A percentile compares a stretch with the other conserved stretches of the same genome.
phyloP scores from a whole-genome alignment of 768 basidiomycete genomes.

The Boletus rufocinnamomeus region DNA sequence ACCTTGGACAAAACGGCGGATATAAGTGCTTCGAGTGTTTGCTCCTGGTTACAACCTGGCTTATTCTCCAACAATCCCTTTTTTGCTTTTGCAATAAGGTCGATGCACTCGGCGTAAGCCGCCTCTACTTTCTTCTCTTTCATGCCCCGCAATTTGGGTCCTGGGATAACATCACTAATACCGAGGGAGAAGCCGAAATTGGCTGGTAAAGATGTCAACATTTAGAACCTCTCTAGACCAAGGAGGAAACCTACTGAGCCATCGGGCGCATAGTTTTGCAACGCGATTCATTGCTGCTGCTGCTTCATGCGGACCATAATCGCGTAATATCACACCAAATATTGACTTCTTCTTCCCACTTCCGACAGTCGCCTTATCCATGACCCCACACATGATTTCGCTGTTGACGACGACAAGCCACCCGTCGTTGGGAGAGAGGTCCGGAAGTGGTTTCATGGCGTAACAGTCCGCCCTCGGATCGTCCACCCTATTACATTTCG shows the following conservation, averaged over 20 bases:
- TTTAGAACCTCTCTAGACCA: neutral
- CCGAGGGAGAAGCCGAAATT: constrained; percentile 98
- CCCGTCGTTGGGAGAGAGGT: constrained; percentile 95
- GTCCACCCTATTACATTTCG: constrained; percentile 89
- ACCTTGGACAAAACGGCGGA: constrained; percentile 93
- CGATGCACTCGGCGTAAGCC: constrained; percentile 86
- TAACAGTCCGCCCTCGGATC: constrained; percentile 70
- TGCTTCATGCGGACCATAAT: constrained; percentile 94
- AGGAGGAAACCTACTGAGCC: constrained; percentile 63
- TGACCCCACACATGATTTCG: constrained; percentile 98
- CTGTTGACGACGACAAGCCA: constrained; percentile 97
- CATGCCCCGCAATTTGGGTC: constrained; percentile 71
- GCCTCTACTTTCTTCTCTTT: constrained; percentile 86
- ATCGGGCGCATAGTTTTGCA: constrained; percentile 94
- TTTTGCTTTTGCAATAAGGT: constrained; percentile 86
- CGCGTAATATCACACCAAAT: constrained; percentile 95
- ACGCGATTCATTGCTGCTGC: constrained; percentile 94
- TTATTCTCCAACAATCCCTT: constrained; percentile 93
- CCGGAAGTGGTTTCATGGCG: constrained; percentile 64
- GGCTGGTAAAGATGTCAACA: constrained; percentile 51
- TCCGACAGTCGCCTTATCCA: constrained; percentile 98
- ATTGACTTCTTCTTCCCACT: constrained; percentile 99
- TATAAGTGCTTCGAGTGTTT: constrained; percentile 95
- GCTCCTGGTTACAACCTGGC: constrained; percentile 96
- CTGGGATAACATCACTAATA: constrained; percentile 98